Evolutionary conservation across 2,329 filamentous ascomycete genomes (phyloP), one percentile per base, ranked within the genome.

Genomic region (Aspergillus tamarii): DNA sequence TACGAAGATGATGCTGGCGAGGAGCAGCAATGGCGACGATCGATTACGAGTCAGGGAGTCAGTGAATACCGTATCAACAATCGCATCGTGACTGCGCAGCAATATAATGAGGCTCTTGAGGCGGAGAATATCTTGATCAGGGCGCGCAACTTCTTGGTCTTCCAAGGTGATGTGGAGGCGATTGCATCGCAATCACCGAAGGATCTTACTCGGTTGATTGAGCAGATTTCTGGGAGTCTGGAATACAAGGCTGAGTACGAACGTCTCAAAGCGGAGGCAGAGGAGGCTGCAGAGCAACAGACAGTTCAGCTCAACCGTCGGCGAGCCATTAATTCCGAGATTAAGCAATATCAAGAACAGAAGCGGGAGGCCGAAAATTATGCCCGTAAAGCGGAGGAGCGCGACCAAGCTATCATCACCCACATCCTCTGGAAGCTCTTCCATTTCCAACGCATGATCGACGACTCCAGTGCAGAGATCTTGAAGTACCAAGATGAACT

Each of bases 11-110:
- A 99, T 76, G 93, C 93, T 2, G 94, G 93, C 54, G 92, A 97
- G 73, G 93, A 96, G 78, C 94, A 97, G 75, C 89, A 90, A 70
- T 99, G 95, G 95, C 97, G 97, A 81, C 92, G 95, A 66, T 90
- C 89, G 69, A 99, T 99, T 77, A 98, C 94, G 4, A 92, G 86
- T 70, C 86, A 89, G 66, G 95, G 95, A 54, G 89, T 89, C 32
- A 97, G 94, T 83, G 94, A 98, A 79, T 99, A 98, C 78, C 90
- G 94, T 65, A 97, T 99, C 84, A 98, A 99, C 81, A 93, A 96
- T 70, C 90, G 91, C 57, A 84, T 91, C 43, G 95, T 99, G 55
- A 92, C 89, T 3, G 93, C 94, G 2, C 91, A 92, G 73, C 90
- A 95, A 75, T 99, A 99, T 83, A 98, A 98, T 76, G 91, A 94